These are phyloP conservation scores for Fusarium ramigenum DNA, from an alignment of 2,329 filamentous ascomycete genomes.

Conservation along the genomic window DNA sequence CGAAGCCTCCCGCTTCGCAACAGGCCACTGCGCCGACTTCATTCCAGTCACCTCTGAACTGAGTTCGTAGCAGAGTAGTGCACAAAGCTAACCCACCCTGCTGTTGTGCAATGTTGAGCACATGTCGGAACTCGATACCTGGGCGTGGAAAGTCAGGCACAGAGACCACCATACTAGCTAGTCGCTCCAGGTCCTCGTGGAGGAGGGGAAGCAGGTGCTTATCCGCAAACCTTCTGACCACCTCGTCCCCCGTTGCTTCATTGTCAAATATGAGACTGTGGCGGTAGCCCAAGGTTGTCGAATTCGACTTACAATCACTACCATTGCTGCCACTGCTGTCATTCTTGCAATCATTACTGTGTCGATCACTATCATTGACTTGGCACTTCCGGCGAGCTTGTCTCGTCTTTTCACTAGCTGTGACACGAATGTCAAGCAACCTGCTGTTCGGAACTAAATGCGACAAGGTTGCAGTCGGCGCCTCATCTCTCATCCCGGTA, in stretches of 20 bases:
- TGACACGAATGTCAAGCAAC: constrained; percentile 63
- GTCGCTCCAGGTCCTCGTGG: constrained; percentile 54
- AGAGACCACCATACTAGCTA: constrained; percentile 43
- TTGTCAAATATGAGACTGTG: constrained; percentile 62
- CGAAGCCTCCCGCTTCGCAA: constrained; percentile 67
- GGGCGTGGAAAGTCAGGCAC: neutral
- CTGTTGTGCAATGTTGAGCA: constrained; percentile 52
- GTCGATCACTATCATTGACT: constrained; percentile 29
- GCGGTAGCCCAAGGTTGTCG: neutral
- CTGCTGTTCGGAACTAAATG: constrained; percentile 62
- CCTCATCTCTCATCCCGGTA: neutral
- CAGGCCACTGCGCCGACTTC: constrained; percentile 56
- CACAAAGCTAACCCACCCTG: neutral
- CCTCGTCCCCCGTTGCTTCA: constrained; percentile 51
- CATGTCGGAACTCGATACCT: constrained; percentile 52
- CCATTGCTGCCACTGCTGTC: neutral
- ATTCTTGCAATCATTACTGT: constrained; percentile 44
- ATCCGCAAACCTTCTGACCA: constrained; percentile 53
- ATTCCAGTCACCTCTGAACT: constrained; percentile 59
- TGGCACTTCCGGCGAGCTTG: constrained; percentile 41
- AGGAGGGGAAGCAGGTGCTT: constrained; percentile 57
- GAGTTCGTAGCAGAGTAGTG: constrained; percentile 57
- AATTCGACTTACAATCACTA: neutral
- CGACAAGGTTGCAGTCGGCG: constrained; percentile 49
- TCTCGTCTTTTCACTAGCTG: constrained; percentile 51